Conservation (phyloP, 2,329 filamentous ascomycete genomes). For the Bipolaris sorokiniana region DNA sequence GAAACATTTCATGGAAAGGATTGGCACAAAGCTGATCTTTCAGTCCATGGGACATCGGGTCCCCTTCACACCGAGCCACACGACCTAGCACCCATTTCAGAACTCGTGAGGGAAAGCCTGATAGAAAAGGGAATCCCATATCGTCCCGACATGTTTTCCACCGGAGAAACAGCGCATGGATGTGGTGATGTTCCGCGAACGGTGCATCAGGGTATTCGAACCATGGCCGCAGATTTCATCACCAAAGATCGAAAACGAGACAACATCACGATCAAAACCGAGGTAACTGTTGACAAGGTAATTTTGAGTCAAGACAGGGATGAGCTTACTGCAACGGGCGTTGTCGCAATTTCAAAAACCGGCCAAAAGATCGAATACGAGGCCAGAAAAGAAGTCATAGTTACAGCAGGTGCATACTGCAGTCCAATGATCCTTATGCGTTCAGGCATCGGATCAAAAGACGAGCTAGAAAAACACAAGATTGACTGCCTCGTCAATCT, state of each 20-base stretch:
- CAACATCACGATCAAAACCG: conserved; percentile 45
- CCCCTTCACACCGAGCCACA: conserved; percentile 64
- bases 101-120: conserved; percentile 62
- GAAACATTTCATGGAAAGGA: conserved; percentile 65
- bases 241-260: conserved; percentile 51
- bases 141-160: conserved; percentile 66
- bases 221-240: conserved; percentile 45
- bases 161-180: conserved; percentile 43
- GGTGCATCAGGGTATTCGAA: conserved; percentile 39
- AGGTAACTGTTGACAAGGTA: conserved; percentile 52
- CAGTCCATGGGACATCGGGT: conserved; percentile 56
- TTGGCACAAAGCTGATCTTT: conserved; percentile 60
- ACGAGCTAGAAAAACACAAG: conserved; percentile 58
- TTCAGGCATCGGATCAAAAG: conserved; percentile 63
- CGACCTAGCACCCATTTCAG: conserved; percentile 64
- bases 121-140: conserved; percentile 61
- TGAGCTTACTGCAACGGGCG: conserved; percentile 55
- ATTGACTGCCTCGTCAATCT: conserved; percentile 63
- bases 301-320: conserved; percentile 50
- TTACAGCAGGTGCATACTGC: conserved; percentile 44
- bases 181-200: conserved; percentile 43
- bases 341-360: conserved; percentile 52
- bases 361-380: conserved; percentile 49
- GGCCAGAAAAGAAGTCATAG: conserved; percentile 43
- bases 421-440: conserved; percentile 53